phyloP scores from a whole-genome alignment of 2,329 filamentous ascomycete genomes.

The Emericellopsis cladophorae region DNA sequence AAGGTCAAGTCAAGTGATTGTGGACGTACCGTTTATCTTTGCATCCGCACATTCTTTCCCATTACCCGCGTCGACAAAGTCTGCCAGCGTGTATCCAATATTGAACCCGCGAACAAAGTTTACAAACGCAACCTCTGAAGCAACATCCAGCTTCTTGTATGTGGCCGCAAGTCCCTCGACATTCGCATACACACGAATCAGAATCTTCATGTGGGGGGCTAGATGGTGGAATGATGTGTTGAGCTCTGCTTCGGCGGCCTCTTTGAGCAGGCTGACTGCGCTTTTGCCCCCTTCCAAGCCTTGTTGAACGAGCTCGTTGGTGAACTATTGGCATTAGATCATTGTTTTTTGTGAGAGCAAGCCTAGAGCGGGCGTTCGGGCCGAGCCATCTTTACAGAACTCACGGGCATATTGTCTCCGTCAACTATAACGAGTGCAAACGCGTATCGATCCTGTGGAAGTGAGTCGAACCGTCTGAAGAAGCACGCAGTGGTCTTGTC shows the following conservation, averaged over 20 bases:
- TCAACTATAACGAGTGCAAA: slow-evolving; percentile 23
- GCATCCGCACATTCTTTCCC: slow-evolving; percentile 28
- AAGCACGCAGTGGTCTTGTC: not conserved
- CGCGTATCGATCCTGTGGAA: slow-evolving; percentile 7
- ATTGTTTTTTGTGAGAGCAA: too few species aligned
- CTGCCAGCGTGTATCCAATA: slow-evolving; percentile 19
- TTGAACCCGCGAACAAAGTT: slow-evolving; percentile 28
- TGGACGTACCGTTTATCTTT: slow-evolving; percentile 22
- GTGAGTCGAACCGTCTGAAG: not conserved
- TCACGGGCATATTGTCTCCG: slow-evolving; percentile 23
- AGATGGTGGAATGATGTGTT: slow-evolving; percentile 1
- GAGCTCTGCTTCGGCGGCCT: slow-evolving; percentile 12
- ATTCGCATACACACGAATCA: slow-evolving; percentile 24
- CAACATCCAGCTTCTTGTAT: slow-evolving; percentile 13
- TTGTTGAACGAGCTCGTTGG: slow-evolving; percentile 15
- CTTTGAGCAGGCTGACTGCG: slow-evolving; percentile 12
- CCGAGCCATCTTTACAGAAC: not conserved
- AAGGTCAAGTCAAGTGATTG: slow-evolving; percentile 1
- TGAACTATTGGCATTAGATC: slow-evolving; percentile 12
- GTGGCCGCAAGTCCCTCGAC: slow-evolving; percentile 18
- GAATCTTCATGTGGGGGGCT: slow-evolving; percentile 11
- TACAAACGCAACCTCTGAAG: slow-evolving; percentile 13
- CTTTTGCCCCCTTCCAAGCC: slow-evolving; percentile 16
- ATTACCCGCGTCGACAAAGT: slow-evolving; percentile 26
- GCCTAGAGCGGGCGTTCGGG: not conserved